These are phyloP conservation scores for Huiozyma sinensis DNA, from an alignment of 805 yeast genomes.

Conservation along the genomic window DNA sequence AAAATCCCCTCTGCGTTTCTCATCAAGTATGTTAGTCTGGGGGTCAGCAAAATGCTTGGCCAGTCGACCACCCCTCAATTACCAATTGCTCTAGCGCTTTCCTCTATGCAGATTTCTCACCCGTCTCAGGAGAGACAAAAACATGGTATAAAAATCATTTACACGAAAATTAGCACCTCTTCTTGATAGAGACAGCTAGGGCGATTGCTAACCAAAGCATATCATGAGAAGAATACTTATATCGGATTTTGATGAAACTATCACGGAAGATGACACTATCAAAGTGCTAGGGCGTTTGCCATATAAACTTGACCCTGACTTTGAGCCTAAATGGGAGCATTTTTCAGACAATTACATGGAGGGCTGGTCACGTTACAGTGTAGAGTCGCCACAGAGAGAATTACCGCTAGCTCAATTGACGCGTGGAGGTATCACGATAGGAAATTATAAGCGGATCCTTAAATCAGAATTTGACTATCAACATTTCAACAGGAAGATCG, in stretches of 20 bases:
- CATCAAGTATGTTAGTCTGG: no score
- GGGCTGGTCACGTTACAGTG: conserved; percentile 7
- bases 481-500: conserved; percentile 9
- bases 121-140: no score
- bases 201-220: no score
- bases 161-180: no score
- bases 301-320: conserved; percentile 9
- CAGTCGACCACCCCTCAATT: no score
- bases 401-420: conserved; percentile 7
- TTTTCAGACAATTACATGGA: conserved; percentile 17
- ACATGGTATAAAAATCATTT: no score
- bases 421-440: background rate
- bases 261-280: conserved; percentile 23
- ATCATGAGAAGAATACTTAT: conserved; percentile 12
- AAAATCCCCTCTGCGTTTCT: no score
- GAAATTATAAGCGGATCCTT: conserved; percentile 9
- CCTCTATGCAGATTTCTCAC: no score
- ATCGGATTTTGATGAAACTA: conserved; percentile 27
- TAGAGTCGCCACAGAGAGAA: conserved; percentile 3
- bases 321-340: conserved; percentile 19
- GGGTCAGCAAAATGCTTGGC: no score
- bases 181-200: no score
- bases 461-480: conserved; percentile 14
- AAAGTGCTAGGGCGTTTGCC: conserved; percentile 16
- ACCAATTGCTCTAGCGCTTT: no score